Percentiles rank a stretch among this genome's conserved stretches.
These are phyloP conservation scores for Echinochloa phyllopogon DNA, from an alignment of 176 grass and related monocot species.

Conservation along the genomic window DNA sequence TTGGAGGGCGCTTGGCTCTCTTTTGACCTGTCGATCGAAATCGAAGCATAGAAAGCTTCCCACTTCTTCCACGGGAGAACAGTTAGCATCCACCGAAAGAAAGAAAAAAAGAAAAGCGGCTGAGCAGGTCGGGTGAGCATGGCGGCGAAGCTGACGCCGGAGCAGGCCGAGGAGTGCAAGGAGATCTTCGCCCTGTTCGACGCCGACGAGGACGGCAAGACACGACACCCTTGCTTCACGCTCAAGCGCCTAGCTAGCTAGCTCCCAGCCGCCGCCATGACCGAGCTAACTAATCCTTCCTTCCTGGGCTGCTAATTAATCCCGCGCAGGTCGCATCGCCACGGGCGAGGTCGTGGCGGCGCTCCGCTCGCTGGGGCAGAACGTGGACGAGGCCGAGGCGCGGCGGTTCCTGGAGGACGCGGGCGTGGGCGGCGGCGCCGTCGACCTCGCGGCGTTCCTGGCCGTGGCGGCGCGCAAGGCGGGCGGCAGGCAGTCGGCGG, in stretches of 20 bases:
- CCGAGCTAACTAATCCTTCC: not conserved
- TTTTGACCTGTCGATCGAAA: slow-evolving; percentile 25
- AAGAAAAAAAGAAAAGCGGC: not conserved
- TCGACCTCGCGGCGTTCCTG: slow-evolving; percentile 52
- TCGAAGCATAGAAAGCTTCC: not conserved
- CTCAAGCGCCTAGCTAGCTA: no score
- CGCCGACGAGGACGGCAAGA: slow-evolving; percentile 54
- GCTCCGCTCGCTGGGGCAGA: slow-evolving; percentile 57
- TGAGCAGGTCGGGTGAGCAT: not conserved
- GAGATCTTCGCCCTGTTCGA: slow-evolving; percentile 67
- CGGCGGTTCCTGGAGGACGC: slow-evolving; percentile 35
- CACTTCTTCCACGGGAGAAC: not conserved
- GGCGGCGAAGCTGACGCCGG: slow-evolving; percentile 52
- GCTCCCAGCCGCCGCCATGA: not conserved
- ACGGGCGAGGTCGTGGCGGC: slow-evolving; percentile 42
- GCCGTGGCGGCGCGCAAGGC: slow-evolving; percentile 54
- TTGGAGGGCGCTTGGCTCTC: not conserved
- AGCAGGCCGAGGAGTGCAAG: slow-evolving; percentile 55
- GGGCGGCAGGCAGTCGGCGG: slow-evolving; percentile 17
- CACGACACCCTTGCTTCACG: not conserved
- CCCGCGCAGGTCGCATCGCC: slow-evolving; percentile 44
- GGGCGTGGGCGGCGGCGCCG: not conserved
- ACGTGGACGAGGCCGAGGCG: slow-evolving; percentile 57
- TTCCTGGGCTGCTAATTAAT: not conserved
- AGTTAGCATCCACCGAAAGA: not conserved